Evolutionary conservation across 2,329 filamentous ascomycete genomes (phyloP), one percentile per base, ranked within the genome.

Genomic region (Paecilomyces dactylethromorphus): DNA sequence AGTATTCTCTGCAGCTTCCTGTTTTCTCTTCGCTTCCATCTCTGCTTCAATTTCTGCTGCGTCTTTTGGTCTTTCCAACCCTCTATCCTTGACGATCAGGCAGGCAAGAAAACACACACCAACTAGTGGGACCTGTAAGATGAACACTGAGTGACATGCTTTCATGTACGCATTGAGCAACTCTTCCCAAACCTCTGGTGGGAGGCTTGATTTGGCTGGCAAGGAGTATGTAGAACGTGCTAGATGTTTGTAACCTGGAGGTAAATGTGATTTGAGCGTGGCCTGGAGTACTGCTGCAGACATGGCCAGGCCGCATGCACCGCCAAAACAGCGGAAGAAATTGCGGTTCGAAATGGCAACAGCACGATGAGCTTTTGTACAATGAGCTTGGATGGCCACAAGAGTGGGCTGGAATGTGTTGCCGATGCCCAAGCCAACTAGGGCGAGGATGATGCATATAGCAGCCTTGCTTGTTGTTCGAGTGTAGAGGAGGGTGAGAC

Each of bases 261-360:
- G 77, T 4, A 81, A 67, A n/a, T 74, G 70, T 35, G 66, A 74
- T 59, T 66, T 72, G 21, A 75, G 64, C 3, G 68, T 69, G 3
- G 72, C 70, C 39, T 74, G 73, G 35, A 82, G 69, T 1, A 86
- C 72, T 2, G 82, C 82, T 1, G 82, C 83, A 0, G 81, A 83
- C 8, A 86, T 72, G 0, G 83, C 84, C 0, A 88, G 77, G 0
- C 85, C 84, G 13, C 80, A 76, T 1, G 84, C 77, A 24, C 84
- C 85, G 10, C 86, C 85, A 3, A 84, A 73, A 53, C 80, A 82
- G 7, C 86, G 80, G 60, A 87, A 77, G 66, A 87, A 87, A 63
- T 88, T 88, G 1, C 85, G 78, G 56, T 82, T 81, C 2, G 82
- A 84, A 35, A 86, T 87, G 21, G 86, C 80, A 1, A 87, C 81